Evolutionary conservation across 148 eudicot species (phyloP).

Genomic region (Amaranthus palmeri): DNA sequence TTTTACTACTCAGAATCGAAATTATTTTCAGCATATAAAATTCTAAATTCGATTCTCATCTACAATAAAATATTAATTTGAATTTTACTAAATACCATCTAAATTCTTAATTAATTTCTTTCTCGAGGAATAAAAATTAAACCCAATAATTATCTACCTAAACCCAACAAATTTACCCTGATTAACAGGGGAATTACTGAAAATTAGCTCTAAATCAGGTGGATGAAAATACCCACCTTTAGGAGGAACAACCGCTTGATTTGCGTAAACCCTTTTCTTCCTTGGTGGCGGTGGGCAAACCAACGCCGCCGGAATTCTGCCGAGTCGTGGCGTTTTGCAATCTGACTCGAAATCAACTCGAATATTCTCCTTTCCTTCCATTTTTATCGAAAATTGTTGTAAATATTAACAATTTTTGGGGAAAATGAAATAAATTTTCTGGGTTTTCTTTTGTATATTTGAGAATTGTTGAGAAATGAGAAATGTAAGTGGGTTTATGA

Average conservation of each 20-base stretch:
- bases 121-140: not conserved
- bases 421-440: too few species aligned
- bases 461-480: too few species aligned
- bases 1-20: too few species aligned
- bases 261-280: constrained; percentile 37
- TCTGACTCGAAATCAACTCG: constrained; percentile 28
- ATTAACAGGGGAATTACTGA: constrained; percentile 7
- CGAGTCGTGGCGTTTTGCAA: constrained; percentile 41
- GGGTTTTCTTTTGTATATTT: too few species aligned
- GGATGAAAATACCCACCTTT: constrained; percentile 51
- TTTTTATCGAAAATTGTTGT: not conserved
- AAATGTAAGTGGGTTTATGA: not conserved
- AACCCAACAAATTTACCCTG: not conserved
- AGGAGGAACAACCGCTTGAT: constrained; percentile 34
- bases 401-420: too few species aligned
- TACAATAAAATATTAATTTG: too few species aligned
- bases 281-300: constrained; percentile 62
- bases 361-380: constrained; percentile 17
- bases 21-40: too few species aligned
- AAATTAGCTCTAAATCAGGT: constrained; percentile 31
- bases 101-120: not conserved
- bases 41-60: too few species aligned
- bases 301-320: constrained; percentile 24
- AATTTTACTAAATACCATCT: not conserved
- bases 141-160: not conserved